Conservation (phyloP, 352 stramenopile genomes). For the Phytopythium sindhum region DNA sequence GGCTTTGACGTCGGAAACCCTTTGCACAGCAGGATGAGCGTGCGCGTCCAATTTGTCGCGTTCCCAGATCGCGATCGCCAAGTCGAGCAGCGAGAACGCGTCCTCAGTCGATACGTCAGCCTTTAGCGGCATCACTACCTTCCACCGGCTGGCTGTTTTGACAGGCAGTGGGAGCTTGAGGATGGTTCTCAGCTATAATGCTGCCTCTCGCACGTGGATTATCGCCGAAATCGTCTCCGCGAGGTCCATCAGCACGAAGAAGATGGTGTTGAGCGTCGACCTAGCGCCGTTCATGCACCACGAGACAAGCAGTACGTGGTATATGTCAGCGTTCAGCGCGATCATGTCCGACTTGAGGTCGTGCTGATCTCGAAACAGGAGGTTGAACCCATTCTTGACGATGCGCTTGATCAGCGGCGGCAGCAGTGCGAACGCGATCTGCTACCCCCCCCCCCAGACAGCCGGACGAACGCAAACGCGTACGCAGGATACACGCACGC, state of each 20-base stretch:
- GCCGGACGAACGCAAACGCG: slow-evolving; percentile 17
- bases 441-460: background rate
- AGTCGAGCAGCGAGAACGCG: background rate
- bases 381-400: slow-evolving; percentile 22
- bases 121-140: background rate
- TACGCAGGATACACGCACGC: slow-evolving; percentile 26
- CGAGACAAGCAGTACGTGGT: slow-evolving; percentile 20
- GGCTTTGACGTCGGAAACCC: background rate
- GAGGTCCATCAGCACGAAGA: slow-evolving; percentile 19
- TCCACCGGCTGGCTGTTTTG: background rate
- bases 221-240: slow-evolving; percentile 13
- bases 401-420: slow-evolving; percentile 19
- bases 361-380: slow-evolving; percentile 14
- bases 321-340: slow-evolving; percentile 23
- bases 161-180: background rate
- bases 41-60: background rate
- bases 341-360: slow-evolving; percentile 23
- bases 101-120: background rate
- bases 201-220: background rate
- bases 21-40: background rate
- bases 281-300: slow-evolving; percentile 19
- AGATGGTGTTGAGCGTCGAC: slow-evolving; percentile 13
- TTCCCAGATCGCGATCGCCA: slow-evolving; percentile 15
- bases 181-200: background rate
- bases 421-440: slow-evolving; percentile 10